These are phyloP conservation scores for Prunus kanzakura DNA, from an alignment of 306 rosid species.

Conservation along the genomic window DNA sequence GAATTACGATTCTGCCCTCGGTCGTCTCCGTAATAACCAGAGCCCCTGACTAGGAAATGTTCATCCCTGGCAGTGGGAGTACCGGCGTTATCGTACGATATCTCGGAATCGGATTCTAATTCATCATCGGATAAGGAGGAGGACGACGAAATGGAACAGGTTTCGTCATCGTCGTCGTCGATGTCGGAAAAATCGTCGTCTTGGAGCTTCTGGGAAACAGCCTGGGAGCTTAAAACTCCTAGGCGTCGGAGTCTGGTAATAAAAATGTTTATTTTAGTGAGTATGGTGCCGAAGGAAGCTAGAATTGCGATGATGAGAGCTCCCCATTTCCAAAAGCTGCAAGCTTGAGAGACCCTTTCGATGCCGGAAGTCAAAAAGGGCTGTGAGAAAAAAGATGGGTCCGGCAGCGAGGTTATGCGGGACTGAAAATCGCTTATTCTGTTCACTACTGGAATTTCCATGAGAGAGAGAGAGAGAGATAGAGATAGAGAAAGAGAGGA, in stretches of 20 bases:
- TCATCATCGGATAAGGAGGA: constrained; percentile 27
- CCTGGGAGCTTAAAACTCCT: constrained; percentile 23
- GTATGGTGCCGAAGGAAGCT: constrained; percentile 52
- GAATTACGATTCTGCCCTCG: constrained; percentile 10
- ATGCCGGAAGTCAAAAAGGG: constrained; percentile 26
- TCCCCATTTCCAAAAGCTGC: constrained; percentile 52
- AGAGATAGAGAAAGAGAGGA: background rate
- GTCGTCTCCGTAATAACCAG: constrained; percentile 25
- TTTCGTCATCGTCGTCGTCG: constrained; percentile 32
- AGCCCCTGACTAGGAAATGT: constrained; percentile 39
- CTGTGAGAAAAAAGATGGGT: constrained; percentile 31
- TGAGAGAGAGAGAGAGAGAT: background rate
- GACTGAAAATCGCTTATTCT: constrained; percentile 41
- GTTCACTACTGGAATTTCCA: constrained; percentile 56
- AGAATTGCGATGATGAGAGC: constrained; percentile 57
- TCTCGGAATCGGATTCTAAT: background rate
- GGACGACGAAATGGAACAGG: constrained; percentile 15
- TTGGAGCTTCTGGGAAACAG: constrained; percentile 10
- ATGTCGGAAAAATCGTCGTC: constrained; percentile 28
- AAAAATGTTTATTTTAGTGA: constrained; percentile 47
- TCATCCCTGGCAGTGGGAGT: constrained; percentile 9
- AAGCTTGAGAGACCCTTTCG: constrained; percentile 28
- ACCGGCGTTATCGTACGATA: constrained; percentile 17
- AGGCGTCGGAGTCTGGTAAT: constrained; percentile 20
- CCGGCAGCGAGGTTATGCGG: constrained; percentile 29